phyloP scores from a whole-genome alignment of 2,329 filamentous ascomycete genomes.

The Purpureocillium takamizusanense region DNA sequence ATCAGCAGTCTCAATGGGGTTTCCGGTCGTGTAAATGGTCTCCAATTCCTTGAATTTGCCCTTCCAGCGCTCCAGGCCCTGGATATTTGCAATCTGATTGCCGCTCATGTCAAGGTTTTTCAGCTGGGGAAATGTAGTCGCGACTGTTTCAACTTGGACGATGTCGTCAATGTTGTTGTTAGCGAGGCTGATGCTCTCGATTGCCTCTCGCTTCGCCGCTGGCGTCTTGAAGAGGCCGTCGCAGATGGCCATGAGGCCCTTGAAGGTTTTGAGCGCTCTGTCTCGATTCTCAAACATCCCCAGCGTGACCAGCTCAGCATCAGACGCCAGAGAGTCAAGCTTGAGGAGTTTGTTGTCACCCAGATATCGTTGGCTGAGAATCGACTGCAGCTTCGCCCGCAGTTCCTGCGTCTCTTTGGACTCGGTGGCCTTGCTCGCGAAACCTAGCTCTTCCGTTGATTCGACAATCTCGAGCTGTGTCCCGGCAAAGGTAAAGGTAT shows the following conservation, averaged over 20 bases:
- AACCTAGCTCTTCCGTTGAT: conserved; percentile 29
- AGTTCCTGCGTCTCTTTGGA: conserved; percentile 48
- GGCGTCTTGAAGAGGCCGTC: conserved; percentile 65
- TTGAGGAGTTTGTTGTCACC: conserved; percentile 65
- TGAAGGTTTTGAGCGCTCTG: conserved; percentile 79
- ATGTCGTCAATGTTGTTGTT: conserved; percentile 72
- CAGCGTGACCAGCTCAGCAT: conserved; percentile 61
- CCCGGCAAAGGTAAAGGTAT: conserved; percentile 61
- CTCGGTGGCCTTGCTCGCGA: conserved; percentile 29
- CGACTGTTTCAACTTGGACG: conserved; percentile 61
- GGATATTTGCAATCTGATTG: conserved; percentile 65
- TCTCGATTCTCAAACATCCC: conserved; percentile 67
- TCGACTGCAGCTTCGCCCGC: conserved; percentile 58
- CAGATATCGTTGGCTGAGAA: conserved; percentile 70
- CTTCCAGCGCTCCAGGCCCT: conserved; percentile 65
- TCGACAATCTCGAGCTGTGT: conserved; percentile 47
- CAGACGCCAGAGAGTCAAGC: conserved; percentile 67
- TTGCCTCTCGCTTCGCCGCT: conserved; percentile 65
- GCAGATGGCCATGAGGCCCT: conserved; percentile 81
- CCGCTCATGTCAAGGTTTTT: conserved; percentile 83
- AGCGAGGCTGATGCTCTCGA: conserved; percentile 74
- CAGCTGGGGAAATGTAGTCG: conserved; percentile 73
- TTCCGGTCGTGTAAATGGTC: conserved; percentile 69
- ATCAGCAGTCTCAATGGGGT: conserved; percentile 57
- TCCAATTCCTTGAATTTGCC: conserved; percentile 70